Conservation (phyloP, 2,329 filamentous ascomycete species). For the Epichloe festucae region DNA sequence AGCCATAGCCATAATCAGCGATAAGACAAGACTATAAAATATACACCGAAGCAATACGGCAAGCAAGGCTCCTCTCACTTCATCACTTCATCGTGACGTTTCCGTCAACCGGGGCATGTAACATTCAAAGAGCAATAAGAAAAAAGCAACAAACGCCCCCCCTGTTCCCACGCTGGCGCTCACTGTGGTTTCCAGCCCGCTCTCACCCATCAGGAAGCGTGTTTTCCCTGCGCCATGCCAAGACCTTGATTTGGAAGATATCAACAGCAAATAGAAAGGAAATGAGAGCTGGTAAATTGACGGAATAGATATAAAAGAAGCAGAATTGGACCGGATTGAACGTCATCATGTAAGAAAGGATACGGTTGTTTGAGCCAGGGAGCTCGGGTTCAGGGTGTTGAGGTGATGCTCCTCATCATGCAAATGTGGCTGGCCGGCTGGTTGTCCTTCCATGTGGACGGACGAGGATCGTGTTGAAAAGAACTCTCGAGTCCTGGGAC, state of each 20-base stretch:
- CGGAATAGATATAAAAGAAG: not conserved
- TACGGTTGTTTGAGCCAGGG: too few relatives aligned
- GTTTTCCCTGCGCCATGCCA: constrained; percentile 16
- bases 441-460: not conserved
- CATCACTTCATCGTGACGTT: not conserved
- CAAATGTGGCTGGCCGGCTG: too few relatives aligned
- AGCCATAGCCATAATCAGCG: too few relatives aligned
- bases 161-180: constrained; percentile 5
- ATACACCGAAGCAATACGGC: not conserved
- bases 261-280: too few relatives aligned
- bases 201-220: constrained; percentile 24
- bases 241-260: not conserved
- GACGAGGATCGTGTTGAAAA: not conserved
- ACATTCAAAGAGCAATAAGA: not conserved
- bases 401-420: too few relatives aligned
- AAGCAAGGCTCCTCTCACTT: not conserved
- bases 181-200: constrained; percentile 16
- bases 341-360: too few relatives aligned
- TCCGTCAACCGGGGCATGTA: not conserved
- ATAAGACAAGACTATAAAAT: not conserved
- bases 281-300: too few relatives aligned
- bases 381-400: not conserved
- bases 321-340: not conserved
- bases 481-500: not conserved
- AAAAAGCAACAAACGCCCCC: constrained; percentile 1